Evolutionary conservation across 1,139 yeast genomes (phyloP), one percentile per base, ranked within the genome.

Genomic region (Debaryomyces robertsiae): DNA sequence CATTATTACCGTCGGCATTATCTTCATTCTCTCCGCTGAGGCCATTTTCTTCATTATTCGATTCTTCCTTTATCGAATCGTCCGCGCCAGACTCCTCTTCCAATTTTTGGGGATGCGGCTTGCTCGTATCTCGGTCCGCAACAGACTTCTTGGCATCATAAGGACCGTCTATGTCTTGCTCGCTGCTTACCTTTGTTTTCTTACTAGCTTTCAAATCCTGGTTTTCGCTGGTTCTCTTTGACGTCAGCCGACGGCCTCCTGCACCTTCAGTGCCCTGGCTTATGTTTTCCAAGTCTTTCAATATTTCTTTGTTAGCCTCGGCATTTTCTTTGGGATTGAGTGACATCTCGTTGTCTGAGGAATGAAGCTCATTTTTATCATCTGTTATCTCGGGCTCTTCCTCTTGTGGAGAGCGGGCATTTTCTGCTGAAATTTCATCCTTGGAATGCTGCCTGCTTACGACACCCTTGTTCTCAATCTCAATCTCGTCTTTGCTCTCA

Each of bases 1-100:
- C 48, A 24, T 46, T 48, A 6, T 47, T 55, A 28, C 46, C 52
- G 23, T 45, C 56, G 16, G 41, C 49, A 13, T 37, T 42, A 10
- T 30, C 46, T 10, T 39, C 46, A 9, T 41, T 45, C 6, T 43
- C 45, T 9, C 44, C 30, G 9, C 32, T 43, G 4, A 39, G 47
- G n/a, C 44, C 46, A 3, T 39, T 41, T 3, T 46, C 50, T 10
- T 53, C 42, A 33, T n/a, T 41, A 43, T 32, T 40, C 30, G 29
- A 24, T 10, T 45, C 44, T 6, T 44, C 49, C 10, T 39, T 45
- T 28, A 41, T 47, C n/a, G 43, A 47, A 14, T 40, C 48, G 13
- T 27, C 46, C 7, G 30, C 41, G 3, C 36, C 45, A 14, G 27
- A 41, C 32, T 33, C 46, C 22, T 11, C 28, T 13, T 38, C 46